Evolutionary conservation across 192 early-diverging fungal species (phyloP).

Genomic region (Linnemannia exigua): DNA sequence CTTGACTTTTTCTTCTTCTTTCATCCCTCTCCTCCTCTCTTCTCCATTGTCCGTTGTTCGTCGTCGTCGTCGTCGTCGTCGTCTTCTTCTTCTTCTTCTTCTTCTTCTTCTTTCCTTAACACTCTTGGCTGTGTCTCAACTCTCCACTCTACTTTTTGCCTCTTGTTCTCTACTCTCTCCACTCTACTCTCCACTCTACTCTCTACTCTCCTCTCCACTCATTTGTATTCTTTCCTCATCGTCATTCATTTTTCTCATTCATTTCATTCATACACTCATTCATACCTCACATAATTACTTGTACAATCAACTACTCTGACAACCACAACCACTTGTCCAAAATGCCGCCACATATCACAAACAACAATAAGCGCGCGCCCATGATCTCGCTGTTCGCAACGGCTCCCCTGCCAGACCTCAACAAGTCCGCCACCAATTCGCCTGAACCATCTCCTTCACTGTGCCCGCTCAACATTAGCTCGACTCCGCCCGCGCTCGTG

Average conservation of each 20-base stretch:
- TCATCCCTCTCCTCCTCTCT: neutral
- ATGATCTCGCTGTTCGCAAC: constrained; percentile 44
- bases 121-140: neutral
- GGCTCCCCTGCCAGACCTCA: constrained; percentile 41
- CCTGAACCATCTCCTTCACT: constrained; percentile 29
- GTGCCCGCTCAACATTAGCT: constrained; percentile 1
- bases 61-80: neutral
- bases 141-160: constrained; percentile 12
- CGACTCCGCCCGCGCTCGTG: neutral
- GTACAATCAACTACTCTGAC: neutral
- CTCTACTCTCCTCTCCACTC: neutral
- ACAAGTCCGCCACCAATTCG: constrained; percentile 48
- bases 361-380: constrained; percentile 2
- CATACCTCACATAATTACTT: neutral
- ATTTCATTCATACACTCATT: neutral
- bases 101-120: neutral
- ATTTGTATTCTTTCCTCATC: neutral
- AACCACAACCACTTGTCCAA: neutral
- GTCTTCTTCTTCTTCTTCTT: constrained; percentile 2
- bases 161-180: neutral
- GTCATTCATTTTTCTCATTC: neutral
- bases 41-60: neutral
- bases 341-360: constrained; percentile 33
- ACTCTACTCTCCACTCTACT: constrained; percentile 9
- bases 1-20: neutral